Evolutionary conservation across 1,284 basidiomycete species (phyloP).

Genomic region (Prillingera fragicola): DNA sequence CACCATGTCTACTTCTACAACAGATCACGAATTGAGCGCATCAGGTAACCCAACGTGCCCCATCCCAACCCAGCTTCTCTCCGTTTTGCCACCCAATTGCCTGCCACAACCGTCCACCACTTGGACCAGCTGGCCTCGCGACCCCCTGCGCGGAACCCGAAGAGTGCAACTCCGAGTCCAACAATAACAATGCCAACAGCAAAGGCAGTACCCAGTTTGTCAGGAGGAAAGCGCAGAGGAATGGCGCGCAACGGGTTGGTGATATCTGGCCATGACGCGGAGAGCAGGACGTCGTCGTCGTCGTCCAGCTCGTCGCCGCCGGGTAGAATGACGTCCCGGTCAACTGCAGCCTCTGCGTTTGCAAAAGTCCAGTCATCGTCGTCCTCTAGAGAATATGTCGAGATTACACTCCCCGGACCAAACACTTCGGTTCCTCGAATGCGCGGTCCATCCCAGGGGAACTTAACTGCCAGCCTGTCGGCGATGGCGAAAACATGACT

Average conservation of each 20-base stretch:
- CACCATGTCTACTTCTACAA: no score
- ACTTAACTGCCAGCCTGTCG: constrained; percentile 33
- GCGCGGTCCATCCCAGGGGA: constrained; percentile 34
- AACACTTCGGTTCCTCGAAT: constrained; percentile 41
- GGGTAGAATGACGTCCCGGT: constrained; percentile 15
- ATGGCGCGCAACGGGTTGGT: not conserved
- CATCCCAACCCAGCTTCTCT: not conserved
- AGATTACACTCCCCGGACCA: constrained; percentile 37
- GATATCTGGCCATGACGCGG: not conserved
- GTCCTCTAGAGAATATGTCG: constrained; percentile 31
- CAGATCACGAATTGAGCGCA: not conserved
- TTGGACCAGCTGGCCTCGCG: constrained; percentile 22
- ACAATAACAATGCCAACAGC: constrained; percentile 32
- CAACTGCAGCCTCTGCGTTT: constrained; percentile 16
- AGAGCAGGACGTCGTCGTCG: constrained; percentile 7
- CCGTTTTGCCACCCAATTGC: constrained; percentile 3
- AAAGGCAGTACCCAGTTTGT: constrained; percentile 25
- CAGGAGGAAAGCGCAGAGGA: constrained; percentile 7
- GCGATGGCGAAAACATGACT: constrained; percentile 39
- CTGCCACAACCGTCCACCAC: constrained; percentile 27
- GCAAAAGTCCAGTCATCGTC: constrained; percentile 11
- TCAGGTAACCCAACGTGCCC: not conserved
- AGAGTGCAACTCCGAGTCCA: constrained; percentile 37
- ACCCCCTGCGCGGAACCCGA: constrained; percentile 26
- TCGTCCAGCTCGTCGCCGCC: constrained; percentile 17